Evolutionary conservation across 208 protist species (phyloP), one percentile per base, ranked within the genome.

Genomic region (Spongospora subterranea): DNA sequence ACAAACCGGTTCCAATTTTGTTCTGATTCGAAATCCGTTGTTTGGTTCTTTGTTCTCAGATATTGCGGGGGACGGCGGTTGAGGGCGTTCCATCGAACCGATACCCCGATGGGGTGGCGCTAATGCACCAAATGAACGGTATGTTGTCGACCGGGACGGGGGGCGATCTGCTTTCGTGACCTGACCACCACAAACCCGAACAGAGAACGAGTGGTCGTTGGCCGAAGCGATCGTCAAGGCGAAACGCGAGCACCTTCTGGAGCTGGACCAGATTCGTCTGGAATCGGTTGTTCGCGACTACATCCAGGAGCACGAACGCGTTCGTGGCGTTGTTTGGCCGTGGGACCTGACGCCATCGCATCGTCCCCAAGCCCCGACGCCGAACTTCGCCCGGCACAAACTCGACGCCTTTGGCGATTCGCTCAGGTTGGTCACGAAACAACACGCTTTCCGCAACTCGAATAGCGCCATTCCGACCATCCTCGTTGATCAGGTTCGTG

Each of bases 371-470:
- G 6, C 50, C 6, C 50, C 6, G 71, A 6, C 17, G 40, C n/a
- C 17, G 17, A 6, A 43, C 71, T 20, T 45, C 6, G 40, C n/a
- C 6, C n/a, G 71, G 13, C 6, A n/a, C 6, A 35, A 40, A 13
- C 71, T 82, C 17, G 71, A 82, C 35, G 71, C 71, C 35, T 82
- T 82, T 43, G 71, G 71, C 17, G 71, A 82, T 82, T 82, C 71
- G 17, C n/a, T 82, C 6, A 6, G 71, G 71, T 82, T 82, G 17
- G 71, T 82, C 54, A n/a, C n/a, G n/a, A n/a, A n/a, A n/a, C n/a
- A n/a, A n/a, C n/a, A n/a, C n/a, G n/a, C n/a, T n/a, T n/a, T n/a
- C n/a, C n/a, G n/a, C n/a, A n/a, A n/a, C n/a, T n/a, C n/a, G n/a
- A n/a, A n/a, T n/a, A n/a, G n/a, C n/a, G n/a, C n/a, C n/a, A n/a